phyloP scores from a whole-genome alignment of 345 rosid species.

The Citrus inodora region DNA sequence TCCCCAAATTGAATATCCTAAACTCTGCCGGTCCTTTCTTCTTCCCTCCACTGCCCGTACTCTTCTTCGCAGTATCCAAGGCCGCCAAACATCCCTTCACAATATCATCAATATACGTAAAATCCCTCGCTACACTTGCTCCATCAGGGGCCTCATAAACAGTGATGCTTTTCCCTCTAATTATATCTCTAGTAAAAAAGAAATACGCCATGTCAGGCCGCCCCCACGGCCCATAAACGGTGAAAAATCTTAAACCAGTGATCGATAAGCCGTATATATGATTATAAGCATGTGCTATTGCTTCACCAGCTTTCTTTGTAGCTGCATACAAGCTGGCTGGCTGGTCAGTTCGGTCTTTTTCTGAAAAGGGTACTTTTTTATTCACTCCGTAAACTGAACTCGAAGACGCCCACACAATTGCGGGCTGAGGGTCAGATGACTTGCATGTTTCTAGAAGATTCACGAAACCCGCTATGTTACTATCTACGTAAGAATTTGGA shows the following conservation, averaged over 20 bases:
- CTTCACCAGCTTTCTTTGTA: conserved; percentile 73
- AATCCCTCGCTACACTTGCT: conserved; percentile 65
- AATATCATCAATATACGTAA: conserved; percentile 69
- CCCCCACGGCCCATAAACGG: conserved; percentile 77
- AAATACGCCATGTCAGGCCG: conserved; percentile 75
- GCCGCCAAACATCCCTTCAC: conserved; percentile 63
- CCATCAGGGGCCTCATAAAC: conserved; percentile 47
- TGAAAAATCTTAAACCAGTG: conserved; percentile 62
- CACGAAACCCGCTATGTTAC: conserved; percentile 65
- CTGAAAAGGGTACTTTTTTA: conserved; percentile 61
- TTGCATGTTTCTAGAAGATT: conserved; percentile 55
- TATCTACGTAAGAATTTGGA: conserved; percentile 56
- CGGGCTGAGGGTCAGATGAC: conserved; percentile 55
- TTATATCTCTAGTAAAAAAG: conserved; percentile 59
- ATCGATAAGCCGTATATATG: conserved; percentile 69
- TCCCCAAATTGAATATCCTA: conserved; percentile 63
- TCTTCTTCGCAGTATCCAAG: conserved; percentile 62
- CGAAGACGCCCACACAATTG: conserved; percentile 72
- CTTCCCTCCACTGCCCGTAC: conserved; percentile 73
- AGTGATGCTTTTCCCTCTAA: conserved; percentile 46
- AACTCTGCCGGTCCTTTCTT: conserved; percentile 53
- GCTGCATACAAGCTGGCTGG: conserved; percentile 71
- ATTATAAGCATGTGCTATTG: conserved; percentile 60
- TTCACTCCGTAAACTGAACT: conserved; percentile 72
- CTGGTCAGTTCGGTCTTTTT: conserved; percentile 56